phyloP scores from a whole-genome alignment of 2,329 filamentous ascomycete species.

The Atkinsonella texensis region DNA sequence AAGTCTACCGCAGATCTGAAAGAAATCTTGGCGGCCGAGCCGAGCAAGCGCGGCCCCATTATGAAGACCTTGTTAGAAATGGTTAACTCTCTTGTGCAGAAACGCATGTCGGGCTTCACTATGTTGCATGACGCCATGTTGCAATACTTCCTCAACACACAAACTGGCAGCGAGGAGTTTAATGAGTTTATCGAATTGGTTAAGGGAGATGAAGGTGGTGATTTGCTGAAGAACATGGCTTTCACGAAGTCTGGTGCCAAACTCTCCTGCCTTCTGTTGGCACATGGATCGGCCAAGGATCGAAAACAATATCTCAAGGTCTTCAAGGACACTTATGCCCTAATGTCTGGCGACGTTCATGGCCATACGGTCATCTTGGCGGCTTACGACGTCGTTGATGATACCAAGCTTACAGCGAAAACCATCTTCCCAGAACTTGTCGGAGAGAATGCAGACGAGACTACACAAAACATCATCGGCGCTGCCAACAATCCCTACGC shows the following conservation, averaged over 20 bases:
- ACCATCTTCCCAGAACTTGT: slow-evolving; percentile 79
- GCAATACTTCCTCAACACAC: slow-evolving; percentile 80
- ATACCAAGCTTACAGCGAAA: slow-evolving; percentile 81
- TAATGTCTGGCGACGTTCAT: slow-evolving; percentile 69
- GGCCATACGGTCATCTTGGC: slow-evolving; percentile 74
- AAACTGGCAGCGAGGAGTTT: slow-evolving; percentile 66
- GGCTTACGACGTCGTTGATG: slow-evolving; percentile 84
- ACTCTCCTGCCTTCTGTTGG: slow-evolving; percentile 69
- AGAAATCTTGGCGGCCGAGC: slow-evolving; percentile 60
- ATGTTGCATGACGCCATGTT: slow-evolving; percentile 98
- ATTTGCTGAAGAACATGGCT: slow-evolving; percentile 86
- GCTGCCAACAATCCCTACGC: slow-evolving; percentile 54
- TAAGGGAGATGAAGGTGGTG: slow-evolving; percentile 82
- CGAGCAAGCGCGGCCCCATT: slow-evolving; percentile 77
- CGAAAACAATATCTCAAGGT: slow-evolving; percentile 77
- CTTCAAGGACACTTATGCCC: slow-evolving; percentile 79
- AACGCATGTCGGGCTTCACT: slow-evolving; percentile 93
- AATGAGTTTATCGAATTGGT: slow-evolving; percentile 81
- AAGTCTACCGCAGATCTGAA: slow-evolving; percentile 56
- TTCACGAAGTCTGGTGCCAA: slow-evolving; percentile 85
- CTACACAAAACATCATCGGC: slow-evolving; percentile 51
- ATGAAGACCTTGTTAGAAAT: slow-evolving; percentile 76
- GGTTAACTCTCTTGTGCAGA: slow-evolving; percentile 88
- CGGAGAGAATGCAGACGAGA: slow-evolving; percentile 53
- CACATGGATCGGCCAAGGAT: slow-evolving; percentile 82